Conservation (phyloP, 2,329 filamentous ascomycete species). For the Sporothrix schenckii region DNA sequence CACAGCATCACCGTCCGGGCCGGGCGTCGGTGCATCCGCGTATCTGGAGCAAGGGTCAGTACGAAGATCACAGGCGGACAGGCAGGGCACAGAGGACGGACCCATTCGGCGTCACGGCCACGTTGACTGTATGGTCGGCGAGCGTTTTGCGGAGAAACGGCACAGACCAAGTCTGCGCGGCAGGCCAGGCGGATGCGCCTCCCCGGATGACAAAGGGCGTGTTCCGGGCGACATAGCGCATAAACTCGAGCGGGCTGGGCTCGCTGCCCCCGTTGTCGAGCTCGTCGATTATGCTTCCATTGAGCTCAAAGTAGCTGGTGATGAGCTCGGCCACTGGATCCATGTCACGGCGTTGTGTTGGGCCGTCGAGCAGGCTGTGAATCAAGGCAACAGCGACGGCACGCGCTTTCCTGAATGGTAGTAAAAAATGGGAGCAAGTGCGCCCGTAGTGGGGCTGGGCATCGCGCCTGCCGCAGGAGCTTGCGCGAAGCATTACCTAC, state of each 20-base stretch:
- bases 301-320: conserved; percentile 73
- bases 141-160: conserved; percentile 61
- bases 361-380: not conserved
- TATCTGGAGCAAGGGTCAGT: conserved; percentile 41
- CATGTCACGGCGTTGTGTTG: not conserved
- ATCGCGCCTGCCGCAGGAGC: not conserved
- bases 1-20: conserved; percentile 45
- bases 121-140: conserved; percentile 63
- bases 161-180: conserved; percentile 64
- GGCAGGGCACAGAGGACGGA: not conserved
- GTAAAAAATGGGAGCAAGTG: conserved; percentile 12
- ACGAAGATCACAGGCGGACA: not conserved
- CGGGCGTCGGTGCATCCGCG: conserved; percentile 57
- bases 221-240: conserved; percentile 74
- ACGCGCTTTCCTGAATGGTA: not conserved
- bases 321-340: conserved; percentile 61
- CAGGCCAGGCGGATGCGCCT: conserved; percentile 65
- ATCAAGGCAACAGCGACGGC: too few species aligned
- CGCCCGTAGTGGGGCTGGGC: conserved; percentile 3
- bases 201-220: conserved; percentile 72
- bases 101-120: conserved; percentile 76
- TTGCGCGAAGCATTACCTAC: not conserved
- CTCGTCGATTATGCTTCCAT: conserved; percentile 62
- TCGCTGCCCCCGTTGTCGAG: conserved; percentile 52
- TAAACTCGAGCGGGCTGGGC: conserved; percentile 76